Evolutionary conservation across 805 yeast species (phyloP).

Genomic region (Lipomyces kockii): DNA sequence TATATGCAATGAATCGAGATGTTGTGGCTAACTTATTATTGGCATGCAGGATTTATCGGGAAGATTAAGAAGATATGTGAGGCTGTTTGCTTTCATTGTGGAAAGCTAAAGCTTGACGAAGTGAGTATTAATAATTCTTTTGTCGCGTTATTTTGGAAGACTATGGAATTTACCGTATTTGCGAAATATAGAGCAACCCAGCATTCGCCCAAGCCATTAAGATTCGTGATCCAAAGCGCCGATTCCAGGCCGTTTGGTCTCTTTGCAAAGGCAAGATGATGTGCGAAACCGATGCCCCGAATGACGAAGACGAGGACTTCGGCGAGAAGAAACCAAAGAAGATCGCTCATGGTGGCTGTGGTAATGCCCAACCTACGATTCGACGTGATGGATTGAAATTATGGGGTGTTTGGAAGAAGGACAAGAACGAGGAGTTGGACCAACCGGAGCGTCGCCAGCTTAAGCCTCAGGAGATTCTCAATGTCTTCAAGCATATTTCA

Average conservation of each 20-base stretch:
- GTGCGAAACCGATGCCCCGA: conserved; percentile 83
- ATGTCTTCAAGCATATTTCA: conserved; percentile 88
- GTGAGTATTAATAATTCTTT: conserved; percentile 45
- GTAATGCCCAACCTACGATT: conserved; percentile 92
- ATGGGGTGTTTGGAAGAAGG: conserved; percentile 98
- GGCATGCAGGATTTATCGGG: conserved; percentile 61
- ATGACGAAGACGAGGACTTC: conserved; percentile 59
- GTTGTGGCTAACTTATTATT: not conserved
- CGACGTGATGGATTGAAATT: conserved; percentile 95
- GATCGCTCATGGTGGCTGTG: conserved; percentile 93
- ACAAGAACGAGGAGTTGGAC: conserved; percentile 78
- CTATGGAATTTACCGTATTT: conserved; percentile 11
- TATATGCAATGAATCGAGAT: not conserved
- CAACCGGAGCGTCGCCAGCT: conserved; percentile 91
- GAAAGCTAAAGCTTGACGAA: conserved; percentile 88
- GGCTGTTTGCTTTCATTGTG: conserved; percentile 98
- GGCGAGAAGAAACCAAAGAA: conserved; percentile 51
- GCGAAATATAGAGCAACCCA: conserved; percentile 53
- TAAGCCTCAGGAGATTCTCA: conserved; percentile 85
- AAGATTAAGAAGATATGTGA: conserved; percentile 95
- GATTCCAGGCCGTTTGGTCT: conserved; percentile 97
- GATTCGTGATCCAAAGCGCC: conserved; percentile 90
- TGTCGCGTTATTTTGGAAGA: not conserved
- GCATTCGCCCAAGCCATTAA: conserved; percentile 85
- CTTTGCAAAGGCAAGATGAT: conserved; percentile 82